Evolutionary conservation across 768 basidiomycete genomes (phyloP).

Genomic region (Leccinum boreale): DNA sequence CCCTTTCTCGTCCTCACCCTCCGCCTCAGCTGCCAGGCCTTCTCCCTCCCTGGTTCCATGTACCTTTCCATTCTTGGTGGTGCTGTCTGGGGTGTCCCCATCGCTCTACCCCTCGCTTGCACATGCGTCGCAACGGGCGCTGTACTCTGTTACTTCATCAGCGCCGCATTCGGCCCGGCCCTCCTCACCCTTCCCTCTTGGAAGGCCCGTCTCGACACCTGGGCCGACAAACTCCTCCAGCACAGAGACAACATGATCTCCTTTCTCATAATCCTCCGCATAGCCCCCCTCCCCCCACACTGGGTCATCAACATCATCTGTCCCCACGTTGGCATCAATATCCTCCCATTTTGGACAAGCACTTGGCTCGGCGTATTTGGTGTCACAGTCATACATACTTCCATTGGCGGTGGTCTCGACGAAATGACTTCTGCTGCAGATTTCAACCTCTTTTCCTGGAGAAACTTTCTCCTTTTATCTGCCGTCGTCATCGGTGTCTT

Average conservation of each 20-base stretch:
- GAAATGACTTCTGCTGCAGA: slow-evolving; percentile 94
- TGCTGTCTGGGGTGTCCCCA: slow-evolving; percentile 88
- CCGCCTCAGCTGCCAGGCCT: slow-evolving; percentile 78
- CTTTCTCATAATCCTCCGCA: slow-evolving; percentile 92
- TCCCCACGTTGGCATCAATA: slow-evolving; percentile 86
- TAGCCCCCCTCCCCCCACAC: slow-evolving; percentile 92
- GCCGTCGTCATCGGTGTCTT: slow-evolving; percentile 90
- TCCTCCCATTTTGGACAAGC: slow-evolving; percentile 84
- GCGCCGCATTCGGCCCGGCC: slow-evolving; percentile 88
- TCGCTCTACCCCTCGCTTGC: slow-evolving; percentile 87
- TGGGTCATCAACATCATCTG: slow-evolving; percentile 95
- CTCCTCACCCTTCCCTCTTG: slow-evolving; percentile 84
- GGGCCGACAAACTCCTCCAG: slow-evolving; percentile 72
- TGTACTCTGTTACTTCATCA: slow-evolving; percentile 88
- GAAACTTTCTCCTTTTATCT: slow-evolving; percentile 81
- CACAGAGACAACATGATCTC: slow-evolving; percentile 86
- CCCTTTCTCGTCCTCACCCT: slow-evolving; percentile 6
- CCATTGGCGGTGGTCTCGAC: slow-evolving; percentile 89
- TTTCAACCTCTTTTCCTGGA: slow-evolving; percentile 90
- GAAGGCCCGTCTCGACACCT: slow-evolving; percentile 77
- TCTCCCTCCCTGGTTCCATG: slow-evolving; percentile 96
- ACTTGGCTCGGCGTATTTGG: slow-evolving; percentile 91
- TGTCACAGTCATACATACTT: slow-evolving; percentile 90
- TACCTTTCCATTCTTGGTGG: slow-evolving; percentile 96
- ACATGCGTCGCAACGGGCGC: slow-evolving; percentile 90